Evolutionary conservation across 306 rosid species (phyloP).

Genomic region (Lagenaria siceraria): DNA sequence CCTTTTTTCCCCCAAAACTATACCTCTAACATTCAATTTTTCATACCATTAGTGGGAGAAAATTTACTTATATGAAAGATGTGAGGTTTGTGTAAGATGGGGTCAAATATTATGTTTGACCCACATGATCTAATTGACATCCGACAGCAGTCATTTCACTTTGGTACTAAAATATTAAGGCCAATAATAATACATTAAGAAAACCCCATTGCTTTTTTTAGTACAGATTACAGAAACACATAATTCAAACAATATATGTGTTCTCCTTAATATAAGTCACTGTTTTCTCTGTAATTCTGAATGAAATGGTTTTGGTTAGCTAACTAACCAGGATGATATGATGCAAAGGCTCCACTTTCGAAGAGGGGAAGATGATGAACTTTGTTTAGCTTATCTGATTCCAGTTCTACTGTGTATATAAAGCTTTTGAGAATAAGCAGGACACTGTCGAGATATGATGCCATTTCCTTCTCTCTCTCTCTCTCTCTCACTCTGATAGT

Average conservation of each 20-base stretch:
- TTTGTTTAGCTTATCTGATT: neutral
- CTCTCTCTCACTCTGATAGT: neutral
- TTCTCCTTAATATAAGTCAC: neutral
- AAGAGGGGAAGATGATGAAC: neutral
- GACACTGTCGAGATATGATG: slow-evolving; percentile 4
- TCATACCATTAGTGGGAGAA: neutral
- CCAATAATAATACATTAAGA: neutral
- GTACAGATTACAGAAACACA: neutral
- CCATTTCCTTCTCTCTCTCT: neutral
- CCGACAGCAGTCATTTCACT: neutral
- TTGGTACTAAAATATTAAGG: neutral
- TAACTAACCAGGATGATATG: neutral
- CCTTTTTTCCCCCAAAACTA: neutral
- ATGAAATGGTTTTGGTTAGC: neutral
- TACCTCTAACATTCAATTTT: neutral
- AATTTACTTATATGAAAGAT: neutral
- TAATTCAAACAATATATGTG: neutral
- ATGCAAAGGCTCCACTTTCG: neutral
- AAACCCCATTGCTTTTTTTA: neutral
- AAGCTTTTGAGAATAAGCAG: neutral
- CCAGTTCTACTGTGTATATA: neutral
- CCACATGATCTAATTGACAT: slow-evolving; percentile 6
- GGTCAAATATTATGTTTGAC: slow-evolving; percentile 1
- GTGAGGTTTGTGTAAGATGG: neutral
- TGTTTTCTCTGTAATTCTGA: slow-evolving; percentile 4